A percentile compares a stretch with the other conserved stretches of the same genome.
These are phyloP conservation scores for Starmerella geochares DNA, from an alignment of 805 yeast species.

Conservation along the genomic window DNA sequence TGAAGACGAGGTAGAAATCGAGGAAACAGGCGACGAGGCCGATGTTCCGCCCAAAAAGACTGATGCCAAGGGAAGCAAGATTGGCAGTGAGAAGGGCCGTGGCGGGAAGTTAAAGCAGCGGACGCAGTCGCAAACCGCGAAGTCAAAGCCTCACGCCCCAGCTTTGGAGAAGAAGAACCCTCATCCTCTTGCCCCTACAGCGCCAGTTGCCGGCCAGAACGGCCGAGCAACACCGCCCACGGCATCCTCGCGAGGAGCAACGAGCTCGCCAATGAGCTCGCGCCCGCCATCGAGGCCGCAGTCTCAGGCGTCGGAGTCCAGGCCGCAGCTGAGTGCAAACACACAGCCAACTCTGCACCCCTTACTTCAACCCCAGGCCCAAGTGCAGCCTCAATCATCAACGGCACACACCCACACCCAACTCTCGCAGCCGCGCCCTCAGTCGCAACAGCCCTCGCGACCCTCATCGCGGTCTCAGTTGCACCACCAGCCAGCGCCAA, in stretches of 20 bases:
- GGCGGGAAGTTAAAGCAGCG: slow-evolving; percentile 21
- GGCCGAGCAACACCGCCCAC: background rate
- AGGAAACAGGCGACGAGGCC: slow-evolving; percentile 5
- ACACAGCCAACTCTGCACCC: background rate
- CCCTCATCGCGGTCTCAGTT: background rate
- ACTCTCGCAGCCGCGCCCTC: too few relatives aligned
- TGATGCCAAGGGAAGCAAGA: background rate
- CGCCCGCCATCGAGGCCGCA: background rate
- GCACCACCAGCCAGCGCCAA: background rate
- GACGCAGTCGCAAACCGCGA: slow-evolving; percentile 6
- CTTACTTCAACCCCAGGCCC: background rate
- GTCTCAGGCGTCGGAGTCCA: background rate
- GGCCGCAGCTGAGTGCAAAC: background rate
- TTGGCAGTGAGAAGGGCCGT: slow-evolving; percentile 19
- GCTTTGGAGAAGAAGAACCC: background rate
- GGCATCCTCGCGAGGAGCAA: background rate
- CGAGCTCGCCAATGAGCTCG: background rate
- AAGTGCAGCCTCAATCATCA: background rate
- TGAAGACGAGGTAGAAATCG: slow-evolving; percentile 12
- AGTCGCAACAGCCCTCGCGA: background rate
- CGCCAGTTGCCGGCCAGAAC: background rate
- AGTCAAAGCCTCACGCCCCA: background rate
- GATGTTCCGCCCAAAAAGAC: background rate
- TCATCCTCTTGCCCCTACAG: background rate
- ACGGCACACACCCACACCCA: too few relatives aligned